Conservation (phyloP, 257 asterid species). For the Fraxinus pennsylvanica region DNA sequence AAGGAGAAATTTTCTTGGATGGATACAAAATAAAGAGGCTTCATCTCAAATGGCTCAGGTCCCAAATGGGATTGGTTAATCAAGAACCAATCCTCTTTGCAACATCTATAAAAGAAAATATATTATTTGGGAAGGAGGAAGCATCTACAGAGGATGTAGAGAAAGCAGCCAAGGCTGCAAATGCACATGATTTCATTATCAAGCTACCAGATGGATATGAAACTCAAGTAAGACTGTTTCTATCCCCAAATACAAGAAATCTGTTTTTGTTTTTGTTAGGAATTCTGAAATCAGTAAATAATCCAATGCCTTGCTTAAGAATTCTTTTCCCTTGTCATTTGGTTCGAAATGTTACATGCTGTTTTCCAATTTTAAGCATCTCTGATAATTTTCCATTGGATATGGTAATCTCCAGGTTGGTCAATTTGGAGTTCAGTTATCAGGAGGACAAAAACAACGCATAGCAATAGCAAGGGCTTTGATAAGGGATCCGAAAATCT, state of each 20-base stretch:
- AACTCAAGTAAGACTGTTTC: slow-evolving; percentile 39
- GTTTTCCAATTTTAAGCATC: not conserved
- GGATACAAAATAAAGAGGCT: slow-evolving; percentile 69
- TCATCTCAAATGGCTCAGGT: slow-evolving; percentile 77
- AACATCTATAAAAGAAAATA: slow-evolving; percentile 71
- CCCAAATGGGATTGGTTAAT: slow-evolving; percentile 80
- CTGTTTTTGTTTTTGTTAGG: not conserved
- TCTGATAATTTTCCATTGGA: not conserved
- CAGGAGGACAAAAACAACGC: slow-evolving; percentile 87
- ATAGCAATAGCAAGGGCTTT: slow-evolving; percentile 85
- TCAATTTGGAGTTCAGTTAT: slow-evolving; percentile 71
- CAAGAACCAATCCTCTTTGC: slow-evolving; percentile 88
- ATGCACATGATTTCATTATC: slow-evolving; percentile 65
- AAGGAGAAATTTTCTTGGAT: slow-evolving; percentile 69
- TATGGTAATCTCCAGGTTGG: slow-evolving; percentile 58
- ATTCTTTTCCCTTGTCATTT: not conserved
- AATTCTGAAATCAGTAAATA: not conserved
- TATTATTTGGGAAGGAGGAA: slow-evolving; percentile 71
- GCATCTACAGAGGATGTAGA: slow-evolving; percentile 65
- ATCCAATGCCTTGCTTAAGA: not conserved
- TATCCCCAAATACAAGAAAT: not conserved
- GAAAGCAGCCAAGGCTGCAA: slow-evolving; percentile 73
- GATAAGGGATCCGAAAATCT: slow-evolving; percentile 67
- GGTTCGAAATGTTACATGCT: not conserved
- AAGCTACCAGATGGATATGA: slow-evolving; percentile 67